phyloP scores from a whole-genome alignment of 1,139 yeast species.

The Candida neerlandica region DNA sequence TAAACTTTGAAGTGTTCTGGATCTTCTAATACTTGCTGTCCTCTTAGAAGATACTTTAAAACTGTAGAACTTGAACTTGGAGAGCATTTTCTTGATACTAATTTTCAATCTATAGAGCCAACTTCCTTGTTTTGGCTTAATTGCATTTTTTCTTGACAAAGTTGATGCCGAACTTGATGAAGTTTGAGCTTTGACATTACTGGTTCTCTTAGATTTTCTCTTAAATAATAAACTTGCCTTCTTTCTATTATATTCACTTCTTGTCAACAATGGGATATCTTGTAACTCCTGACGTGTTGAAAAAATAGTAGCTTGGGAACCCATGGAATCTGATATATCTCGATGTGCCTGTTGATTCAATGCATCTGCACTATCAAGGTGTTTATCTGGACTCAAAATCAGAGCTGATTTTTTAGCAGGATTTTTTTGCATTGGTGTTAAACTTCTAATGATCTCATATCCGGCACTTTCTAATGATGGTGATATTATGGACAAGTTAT shows the following conservation, averaged over 20 bases:
- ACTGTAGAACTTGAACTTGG: slow-evolving; percentile 27
- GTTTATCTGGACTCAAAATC: slow-evolving; percentile 2
- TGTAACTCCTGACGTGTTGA: slow-evolving; percentile 33
- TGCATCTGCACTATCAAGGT: not conserved
- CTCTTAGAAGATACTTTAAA: slow-evolving; percentile 34
- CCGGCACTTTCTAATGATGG: slow-evolving; percentile 26
- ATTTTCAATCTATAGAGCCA: slow-evolving; percentile 33
- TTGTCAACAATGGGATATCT: slow-evolving; percentile 2
- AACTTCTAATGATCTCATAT: slow-evolving; percentile 12
- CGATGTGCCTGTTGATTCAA: slow-evolving; percentile 12
- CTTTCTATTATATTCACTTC: not conserved
- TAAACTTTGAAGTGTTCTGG: slow-evolving; percentile 18
- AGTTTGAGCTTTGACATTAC: slow-evolving; percentile 16
- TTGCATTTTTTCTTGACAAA: slow-evolving; percentile 36
- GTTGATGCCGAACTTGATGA: slow-evolving; percentile 16
- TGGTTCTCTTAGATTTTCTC: slow-evolving; percentile 15
- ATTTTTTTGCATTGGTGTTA: slow-evolving; percentile 1
- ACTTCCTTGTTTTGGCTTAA: slow-evolving; percentile 37
- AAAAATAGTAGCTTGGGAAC: slow-evolving; percentile 50
- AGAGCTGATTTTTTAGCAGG: not conserved
- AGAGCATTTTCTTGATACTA: slow-evolving; percentile 26
- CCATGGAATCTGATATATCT: slow-evolving; percentile 43
- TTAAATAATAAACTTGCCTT: slow-evolving; percentile 8
- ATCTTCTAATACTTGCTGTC: slow-evolving; percentile 19
- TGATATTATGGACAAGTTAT: slow-evolving; percentile 29